Conservation (phyloP, 176 grass and related monocot species). For the Triticum timopheevii region DNA sequence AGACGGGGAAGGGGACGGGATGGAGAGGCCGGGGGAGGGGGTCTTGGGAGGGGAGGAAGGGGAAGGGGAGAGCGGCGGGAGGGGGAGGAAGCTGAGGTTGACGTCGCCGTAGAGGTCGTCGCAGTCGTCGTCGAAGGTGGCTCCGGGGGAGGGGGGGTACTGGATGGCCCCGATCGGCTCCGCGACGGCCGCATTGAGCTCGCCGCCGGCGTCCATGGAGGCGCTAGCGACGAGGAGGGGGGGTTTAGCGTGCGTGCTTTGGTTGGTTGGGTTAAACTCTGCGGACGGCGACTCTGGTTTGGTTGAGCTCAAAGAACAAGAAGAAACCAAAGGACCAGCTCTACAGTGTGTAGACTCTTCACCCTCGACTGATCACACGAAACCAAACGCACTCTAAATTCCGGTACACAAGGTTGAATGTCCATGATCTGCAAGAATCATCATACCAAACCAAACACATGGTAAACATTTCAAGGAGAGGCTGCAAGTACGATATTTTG, state of each 20-base stretch:
- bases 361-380: background rate
- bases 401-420: background rate
- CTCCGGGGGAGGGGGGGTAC: background rate
- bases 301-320: background rate
- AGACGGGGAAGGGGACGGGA: background rate
- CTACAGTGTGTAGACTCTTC: background rate
- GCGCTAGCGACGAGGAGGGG: background rate
- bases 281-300: background rate
- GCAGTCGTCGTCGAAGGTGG: conserved; percentile 34
- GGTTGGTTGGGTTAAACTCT: background rate
- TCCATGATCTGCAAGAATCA: background rate
- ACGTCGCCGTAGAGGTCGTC: conserved; percentile 51
- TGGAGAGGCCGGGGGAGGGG: conserved; percentile 25
- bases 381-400: background rate
- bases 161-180: conserved; percentile 14
- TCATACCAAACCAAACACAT: background rate
- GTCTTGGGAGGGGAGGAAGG: conserved; percentile 37
- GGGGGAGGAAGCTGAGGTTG: conserved; percentile 35
- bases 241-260: conserved; percentile 28
- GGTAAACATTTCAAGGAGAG: background rate
- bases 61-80: background rate
- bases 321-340: background rate
- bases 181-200: background rate
- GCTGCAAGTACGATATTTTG: too few relatives aligned
- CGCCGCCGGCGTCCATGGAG: conserved; percentile 30